Evolutionary conservation across 768 basidiomycete species (phyloP).

Genomic region (Mycena metata): DNA sequence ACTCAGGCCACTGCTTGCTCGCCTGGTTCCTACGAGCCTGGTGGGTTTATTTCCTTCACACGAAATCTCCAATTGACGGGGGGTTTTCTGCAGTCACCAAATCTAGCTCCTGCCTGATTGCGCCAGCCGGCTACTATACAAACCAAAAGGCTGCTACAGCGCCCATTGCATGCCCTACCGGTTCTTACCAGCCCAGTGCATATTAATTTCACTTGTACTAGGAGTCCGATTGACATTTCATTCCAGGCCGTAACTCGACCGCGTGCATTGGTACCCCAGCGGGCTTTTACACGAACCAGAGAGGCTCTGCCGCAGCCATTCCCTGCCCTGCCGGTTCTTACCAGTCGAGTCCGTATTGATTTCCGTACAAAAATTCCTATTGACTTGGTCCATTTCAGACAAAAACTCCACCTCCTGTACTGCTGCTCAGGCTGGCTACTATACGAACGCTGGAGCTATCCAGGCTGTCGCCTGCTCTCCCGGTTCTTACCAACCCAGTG

Average conservation of each 20-base stretch:
- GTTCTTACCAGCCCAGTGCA: background rate
- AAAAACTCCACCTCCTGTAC: too few relatives aligned
- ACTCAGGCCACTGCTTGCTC: background rate
- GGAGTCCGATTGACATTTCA: too few relatives aligned
- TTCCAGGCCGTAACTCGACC: background rate
- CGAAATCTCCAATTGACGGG: background rate
- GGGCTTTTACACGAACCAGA: too few relatives aligned
- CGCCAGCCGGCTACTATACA: background rate
- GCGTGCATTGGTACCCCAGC: too few relatives aligned
- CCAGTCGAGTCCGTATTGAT: background rate
- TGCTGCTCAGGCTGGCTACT: too few relatives aligned
- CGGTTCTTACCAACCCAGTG: too few relatives aligned
- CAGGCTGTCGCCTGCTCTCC: too few relatives aligned
- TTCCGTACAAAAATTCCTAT: too few relatives aligned
- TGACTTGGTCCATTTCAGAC: too few relatives aligned
- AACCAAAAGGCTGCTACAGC: background rate
- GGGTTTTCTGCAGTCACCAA: background rate
- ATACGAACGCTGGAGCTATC: too few relatives aligned
- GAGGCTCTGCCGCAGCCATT: too few relatives aligned
- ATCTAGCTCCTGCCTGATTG: background rate
- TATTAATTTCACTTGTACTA: too few relatives aligned
- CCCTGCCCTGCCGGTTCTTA: constrained; percentile 15
- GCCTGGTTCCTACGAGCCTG: constrained; percentile 24
- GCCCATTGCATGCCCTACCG: background rate
- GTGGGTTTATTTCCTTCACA: background rate